These are phyloP conservation scores for Micractinium sp. DNA, from an alignment of 139 green algal species.

Conservation along the genomic window DNA sequence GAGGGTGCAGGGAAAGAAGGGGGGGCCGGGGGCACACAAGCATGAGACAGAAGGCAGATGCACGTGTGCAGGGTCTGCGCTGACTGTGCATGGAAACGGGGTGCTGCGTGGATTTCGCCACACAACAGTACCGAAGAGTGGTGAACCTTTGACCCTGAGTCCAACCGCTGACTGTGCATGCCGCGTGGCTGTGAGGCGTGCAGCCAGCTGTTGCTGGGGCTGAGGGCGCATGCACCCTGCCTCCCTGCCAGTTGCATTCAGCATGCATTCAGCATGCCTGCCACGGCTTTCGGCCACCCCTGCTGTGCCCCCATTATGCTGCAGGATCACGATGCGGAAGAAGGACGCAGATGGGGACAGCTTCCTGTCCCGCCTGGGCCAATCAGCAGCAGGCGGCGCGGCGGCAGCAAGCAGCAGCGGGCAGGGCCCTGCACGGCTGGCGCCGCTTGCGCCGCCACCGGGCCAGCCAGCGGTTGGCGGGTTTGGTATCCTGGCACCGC, in stretches of 20 bases:
- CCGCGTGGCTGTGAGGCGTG: not conserved
- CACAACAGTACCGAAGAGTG: no score
- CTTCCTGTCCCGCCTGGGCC: constrained; percentile 41
- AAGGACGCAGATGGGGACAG: constrained; percentile 35
- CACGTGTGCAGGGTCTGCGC: not conserved
- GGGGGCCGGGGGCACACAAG: no score
- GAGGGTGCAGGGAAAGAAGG: not conserved
- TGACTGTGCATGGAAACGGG: no score
- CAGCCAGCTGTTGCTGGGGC: not conserved
- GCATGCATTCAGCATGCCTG: not conserved
- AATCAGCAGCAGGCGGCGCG: not conserved
- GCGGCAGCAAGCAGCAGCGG: not conserved
- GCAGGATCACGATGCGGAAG: constrained; percentile 47
- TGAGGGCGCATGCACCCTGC: not conserved
- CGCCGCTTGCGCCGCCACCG: constrained; percentile 24
- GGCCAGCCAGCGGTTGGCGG: not conserved
- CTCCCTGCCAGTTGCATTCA: not conserved
- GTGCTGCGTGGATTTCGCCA: no score
- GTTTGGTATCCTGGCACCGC: not conserved
- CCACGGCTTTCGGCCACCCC: not conserved
- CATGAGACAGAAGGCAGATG: no score
- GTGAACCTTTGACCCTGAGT: no score
- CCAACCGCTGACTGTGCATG: no score
- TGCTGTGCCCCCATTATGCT: not conserved
- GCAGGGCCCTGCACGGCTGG: not conserved